Conservation (phyloP, 169 alveolate genomes). For the Babesia ovis region DNA sequence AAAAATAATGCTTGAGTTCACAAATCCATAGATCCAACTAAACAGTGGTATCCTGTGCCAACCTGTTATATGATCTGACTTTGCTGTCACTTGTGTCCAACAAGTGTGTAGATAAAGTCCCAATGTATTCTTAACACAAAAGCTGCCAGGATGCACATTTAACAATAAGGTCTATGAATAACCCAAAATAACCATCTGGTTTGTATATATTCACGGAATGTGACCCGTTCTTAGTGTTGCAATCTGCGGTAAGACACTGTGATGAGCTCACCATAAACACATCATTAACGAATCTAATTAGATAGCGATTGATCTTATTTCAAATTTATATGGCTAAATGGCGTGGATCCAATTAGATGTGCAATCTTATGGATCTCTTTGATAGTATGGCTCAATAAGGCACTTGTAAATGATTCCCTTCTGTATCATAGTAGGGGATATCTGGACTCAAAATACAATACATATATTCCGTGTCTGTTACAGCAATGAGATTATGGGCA, state of each 20-base stretch:
- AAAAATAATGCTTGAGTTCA: neutral
- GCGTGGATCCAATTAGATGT: neutral
- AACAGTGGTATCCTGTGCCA: neutral
- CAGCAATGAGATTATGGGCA: neutral
- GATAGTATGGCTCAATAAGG: too few species aligned
- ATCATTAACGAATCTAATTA: neutral
- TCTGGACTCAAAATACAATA: neutral
- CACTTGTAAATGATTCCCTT: too few species aligned
- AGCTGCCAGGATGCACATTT: too few species aligned
- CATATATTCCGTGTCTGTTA: neutral
- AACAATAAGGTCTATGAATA: too few species aligned
- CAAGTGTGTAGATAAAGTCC: constrained; percentile 7
- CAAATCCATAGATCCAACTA: neutral
- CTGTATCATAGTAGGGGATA: too few species aligned
- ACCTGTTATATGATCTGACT: constrained; percentile 12
- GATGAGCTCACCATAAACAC: constrained; percentile 14
- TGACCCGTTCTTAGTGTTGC: too few species aligned
- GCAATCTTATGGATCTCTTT: neutral
- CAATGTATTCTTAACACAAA: too few species aligned
- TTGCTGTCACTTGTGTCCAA: neutral
- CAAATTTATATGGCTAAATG: neutral
- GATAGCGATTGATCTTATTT: neutral
- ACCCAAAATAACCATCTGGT: too few species aligned
- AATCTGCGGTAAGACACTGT: neutral
- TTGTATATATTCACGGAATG: too few species aligned